phyloP scores from a whole-genome alignment of 2,329 filamentous ascomycete species.

The Fusarium tuaranense region DNA sequence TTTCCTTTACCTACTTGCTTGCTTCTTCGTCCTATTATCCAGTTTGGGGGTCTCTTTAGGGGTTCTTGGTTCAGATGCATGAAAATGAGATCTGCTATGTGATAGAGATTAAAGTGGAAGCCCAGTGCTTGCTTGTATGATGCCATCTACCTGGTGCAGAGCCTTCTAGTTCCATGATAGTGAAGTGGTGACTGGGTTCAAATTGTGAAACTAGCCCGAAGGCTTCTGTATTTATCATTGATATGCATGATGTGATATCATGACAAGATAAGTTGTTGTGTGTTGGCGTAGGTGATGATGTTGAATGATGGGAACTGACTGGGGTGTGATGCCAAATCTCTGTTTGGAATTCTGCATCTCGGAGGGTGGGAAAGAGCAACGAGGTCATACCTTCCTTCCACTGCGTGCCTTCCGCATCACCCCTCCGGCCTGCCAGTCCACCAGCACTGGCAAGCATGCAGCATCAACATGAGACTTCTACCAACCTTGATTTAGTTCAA shows the following conservation, averaged over 20 bases:
- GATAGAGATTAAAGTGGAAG: conserved; percentile 36
- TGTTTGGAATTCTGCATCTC: neutral
- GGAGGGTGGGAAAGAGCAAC: neutral
- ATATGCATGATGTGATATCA: neutral
- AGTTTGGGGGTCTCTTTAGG: conserved; percentile 34
- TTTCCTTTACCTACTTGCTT: conserved; percentile 42
- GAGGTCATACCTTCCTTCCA: neutral
- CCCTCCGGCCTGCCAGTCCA: neutral
- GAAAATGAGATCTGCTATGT: conserved; percentile 38
- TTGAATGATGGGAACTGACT: neutral
- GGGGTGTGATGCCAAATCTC: neutral
- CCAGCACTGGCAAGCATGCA: neutral
- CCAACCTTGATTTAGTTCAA: neutral
- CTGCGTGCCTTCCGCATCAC: neutral
- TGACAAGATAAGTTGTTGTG: neutral
- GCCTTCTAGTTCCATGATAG: neutral
- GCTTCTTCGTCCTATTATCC: conserved; percentile 33
- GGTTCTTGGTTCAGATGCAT: conserved; percentile 29
- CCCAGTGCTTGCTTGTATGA: conserved; percentile 26
- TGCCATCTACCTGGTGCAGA: conserved; percentile 1
- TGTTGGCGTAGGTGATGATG: neutral
- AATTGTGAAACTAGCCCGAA: neutral
- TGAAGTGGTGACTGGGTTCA: neutral
- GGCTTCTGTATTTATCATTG: neutral
- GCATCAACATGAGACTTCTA: neutral